Base-by-base conservation (phyloP, 192 early-diverging fungal genomes). In the Linnemannia zychae region DNA sequence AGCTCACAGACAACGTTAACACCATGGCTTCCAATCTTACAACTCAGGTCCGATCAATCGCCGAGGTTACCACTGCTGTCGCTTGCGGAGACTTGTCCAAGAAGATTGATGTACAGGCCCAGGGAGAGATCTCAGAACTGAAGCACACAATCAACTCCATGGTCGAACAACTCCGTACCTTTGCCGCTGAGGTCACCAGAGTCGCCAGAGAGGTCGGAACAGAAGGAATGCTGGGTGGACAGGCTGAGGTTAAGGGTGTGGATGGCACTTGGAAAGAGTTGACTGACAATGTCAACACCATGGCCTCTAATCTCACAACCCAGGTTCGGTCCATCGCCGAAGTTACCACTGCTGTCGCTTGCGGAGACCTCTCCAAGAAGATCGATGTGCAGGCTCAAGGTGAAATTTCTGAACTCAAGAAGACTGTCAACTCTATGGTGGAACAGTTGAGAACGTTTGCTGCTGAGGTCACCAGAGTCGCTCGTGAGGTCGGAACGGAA, bases 251-350 rank as follows among this genome's bases (percentile, higher is more conserved):
- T 0, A 83, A 72, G 33, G 88, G 78, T 24, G 94, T 94, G 2
- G 91, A 82, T 53, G 94, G 94, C 28, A 94, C 92, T 0, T 95
- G 94, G 94, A 93, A 92, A 47, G 90, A 94, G 44, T 77, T 95
- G 0, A 95, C 94, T 0, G 92, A 93, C 70, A 94, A 93, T 80
- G 94, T 95, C 66, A 95, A 95, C 80, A 91, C 84, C 9, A 95
- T 95, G 94, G 93, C 93, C 0, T 78, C 86, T 34, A 91, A 95
- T 71, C 82, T 95, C 6, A 95, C 94, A 0, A 89, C 84, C 15
- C 94, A 95, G 79, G 93, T 95, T 20, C 91, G 94, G 47, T 90
- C 89, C 3, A 95, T 95, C 76, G 90, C 90, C 36, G 84, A 89
- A 36, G 94, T 95, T 4, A 93, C 93, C 6, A 93, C 89, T 65